Evolutionary conservation across 176 grass and related monocot species (phyloP).

Genomic region (Tuctoria greenei): DNA sequence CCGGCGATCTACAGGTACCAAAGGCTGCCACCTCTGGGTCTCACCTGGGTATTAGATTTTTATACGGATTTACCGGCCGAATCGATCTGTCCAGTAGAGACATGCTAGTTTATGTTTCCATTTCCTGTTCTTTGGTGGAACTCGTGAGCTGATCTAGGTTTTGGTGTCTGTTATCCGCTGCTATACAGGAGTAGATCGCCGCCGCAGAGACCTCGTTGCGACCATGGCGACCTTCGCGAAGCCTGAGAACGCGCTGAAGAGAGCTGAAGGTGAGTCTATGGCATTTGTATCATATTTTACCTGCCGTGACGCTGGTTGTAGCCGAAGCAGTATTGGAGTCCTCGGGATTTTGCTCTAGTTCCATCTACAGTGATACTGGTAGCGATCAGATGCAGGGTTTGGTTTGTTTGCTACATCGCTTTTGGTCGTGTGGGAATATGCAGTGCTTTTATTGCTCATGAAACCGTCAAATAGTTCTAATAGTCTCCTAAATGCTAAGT

Average conservation of each 20-base stretch:
- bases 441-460: background rate
- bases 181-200: constrained; percentile 48
- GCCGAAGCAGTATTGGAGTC: background rate
- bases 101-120: background rate
- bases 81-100: background rate
- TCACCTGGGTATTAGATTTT: background rate
- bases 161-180: background rate
- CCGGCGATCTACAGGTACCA: constrained; percentile 55
- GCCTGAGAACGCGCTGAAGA: constrained; percentile 95
- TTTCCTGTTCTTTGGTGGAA: background rate
- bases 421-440: background rate
- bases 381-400: background rate
- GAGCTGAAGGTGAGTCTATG: constrained; percentile 64
- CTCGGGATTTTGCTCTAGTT: too few relatives aligned
- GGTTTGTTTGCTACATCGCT: background rate
- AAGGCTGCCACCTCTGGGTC: background rate
- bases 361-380: background rate
- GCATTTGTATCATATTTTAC: background rate
- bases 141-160: background rate
- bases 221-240: constrained; percentile 90
- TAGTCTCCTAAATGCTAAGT: background rate
- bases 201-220: constrained; percentile 27
- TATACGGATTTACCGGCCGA: background rate
- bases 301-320: background rate
- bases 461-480: background rate